phyloP scores from a whole-genome alignment of 768 basidiomycete species.

The Neoboletus brunneissimus region DNA sequence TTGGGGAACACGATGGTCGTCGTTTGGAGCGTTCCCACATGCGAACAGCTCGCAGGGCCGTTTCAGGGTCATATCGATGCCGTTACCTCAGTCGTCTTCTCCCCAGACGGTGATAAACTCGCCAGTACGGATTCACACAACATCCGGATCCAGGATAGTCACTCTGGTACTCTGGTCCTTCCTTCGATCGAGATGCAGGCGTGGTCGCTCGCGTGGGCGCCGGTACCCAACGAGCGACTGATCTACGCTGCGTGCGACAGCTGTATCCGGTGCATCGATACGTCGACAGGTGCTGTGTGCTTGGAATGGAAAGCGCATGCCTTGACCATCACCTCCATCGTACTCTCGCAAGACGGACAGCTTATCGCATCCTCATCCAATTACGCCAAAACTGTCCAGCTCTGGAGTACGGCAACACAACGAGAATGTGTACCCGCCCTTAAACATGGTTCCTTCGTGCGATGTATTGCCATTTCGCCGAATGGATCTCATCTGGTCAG shows the following conservation, averaged over 20 bases:
- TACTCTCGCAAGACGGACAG: not conserved
- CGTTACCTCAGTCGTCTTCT: not conserved
- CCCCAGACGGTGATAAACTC: not conserved
- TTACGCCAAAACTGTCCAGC: not conserved
- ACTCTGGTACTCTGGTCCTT: not conserved
- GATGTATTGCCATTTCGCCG: not conserved
- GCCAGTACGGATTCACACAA: not conserved
- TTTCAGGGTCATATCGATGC: not conserved
- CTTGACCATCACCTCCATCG: not conserved
- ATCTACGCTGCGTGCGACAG: not conserved
- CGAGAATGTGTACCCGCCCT: not conserved
- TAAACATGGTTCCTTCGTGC: not conserved
- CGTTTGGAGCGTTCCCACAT: not conserved
- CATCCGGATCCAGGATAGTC: not conserved
- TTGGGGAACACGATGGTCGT: not conserved
- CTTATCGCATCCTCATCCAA: not conserved
- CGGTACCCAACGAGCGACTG: not conserved
- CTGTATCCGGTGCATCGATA: not conserved
- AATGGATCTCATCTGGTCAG: not conserved
- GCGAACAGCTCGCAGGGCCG: not conserved
- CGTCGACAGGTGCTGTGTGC: not conserved
- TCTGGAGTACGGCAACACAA: not conserved
- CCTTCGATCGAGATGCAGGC: not conserved
- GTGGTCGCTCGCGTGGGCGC: not conserved
- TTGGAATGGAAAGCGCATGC: not conserved